phyloP scores from a whole-genome alignment of 2,329 filamentous ascomycete species.

The Apiospora kogelbergensis region DNA sequence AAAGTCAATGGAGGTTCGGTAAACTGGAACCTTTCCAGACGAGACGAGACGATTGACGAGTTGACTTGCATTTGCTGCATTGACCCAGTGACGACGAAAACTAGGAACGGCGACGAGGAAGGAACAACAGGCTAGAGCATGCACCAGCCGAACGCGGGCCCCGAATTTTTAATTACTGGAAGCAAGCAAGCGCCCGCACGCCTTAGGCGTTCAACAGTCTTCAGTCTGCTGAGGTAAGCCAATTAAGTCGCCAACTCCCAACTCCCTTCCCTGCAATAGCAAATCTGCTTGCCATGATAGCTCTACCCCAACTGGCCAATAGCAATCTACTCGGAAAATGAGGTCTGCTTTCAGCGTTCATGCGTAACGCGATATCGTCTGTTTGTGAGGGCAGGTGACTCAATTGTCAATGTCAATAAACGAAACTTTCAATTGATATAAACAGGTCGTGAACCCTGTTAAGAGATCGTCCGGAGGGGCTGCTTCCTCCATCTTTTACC shows the following conservation, averaged over 20 bases:
- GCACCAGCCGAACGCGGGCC: not conserved
- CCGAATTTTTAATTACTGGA: not conserved
- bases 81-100: not conserved
- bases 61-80: not conserved
- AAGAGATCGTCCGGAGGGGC: not conserved
- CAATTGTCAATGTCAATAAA: constrained; percentile 4
- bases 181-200: not conserved
- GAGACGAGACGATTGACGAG: too few relatives aligned
- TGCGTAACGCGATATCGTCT: constrained; percentile 12
- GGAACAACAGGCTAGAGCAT: not conserved
- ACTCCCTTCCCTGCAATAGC: constrained; percentile 1
- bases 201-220: not conserved
- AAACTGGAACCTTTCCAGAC: not conserved
- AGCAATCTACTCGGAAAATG: constrained; percentile 11
- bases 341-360: constrained; percentile 14
- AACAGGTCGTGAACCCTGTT: constrained; percentile 2
- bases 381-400: not conserved
- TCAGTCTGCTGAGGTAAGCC: not conserved
- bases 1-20: not conserved
- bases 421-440: not conserved
- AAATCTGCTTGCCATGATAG: constrained; percentile 1
- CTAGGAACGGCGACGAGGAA: not conserved
- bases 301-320: not conserved
- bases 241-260: not conserved
- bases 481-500: not conserved